Percentiles rank a stretch among this genome's conserved stretches.
Conservation (phyloP, 2,329 filamentous ascomycete species). For the Chrysoporthe cubensis region DNA sequence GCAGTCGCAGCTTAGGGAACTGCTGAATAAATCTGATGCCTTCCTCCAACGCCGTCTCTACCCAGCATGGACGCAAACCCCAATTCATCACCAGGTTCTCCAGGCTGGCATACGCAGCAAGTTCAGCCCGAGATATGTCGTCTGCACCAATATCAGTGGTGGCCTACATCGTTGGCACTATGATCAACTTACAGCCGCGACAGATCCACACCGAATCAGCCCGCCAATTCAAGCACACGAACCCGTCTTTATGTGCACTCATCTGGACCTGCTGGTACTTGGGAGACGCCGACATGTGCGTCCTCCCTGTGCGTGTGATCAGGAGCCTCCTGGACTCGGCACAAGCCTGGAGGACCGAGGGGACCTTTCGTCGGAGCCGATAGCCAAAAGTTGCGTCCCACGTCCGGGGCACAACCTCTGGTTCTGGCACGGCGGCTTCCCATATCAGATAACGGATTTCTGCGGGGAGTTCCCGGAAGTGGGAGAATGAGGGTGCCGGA, state of each 20-base stretch:
- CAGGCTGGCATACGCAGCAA: constrained; percentile 20
- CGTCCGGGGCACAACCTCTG: constrained; percentile 23
- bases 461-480: constrained; percentile 17
- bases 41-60: constrained; percentile 26
- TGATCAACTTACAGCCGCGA: constrained; percentile 25
- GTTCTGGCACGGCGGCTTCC: constrained; percentile 26
- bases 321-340: constrained; percentile 27
- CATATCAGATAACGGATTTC: constrained; percentile 27
- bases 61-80: constrained; percentile 30
- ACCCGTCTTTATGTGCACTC: constrained; percentile 19
- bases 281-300: neutral
- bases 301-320: neutral
- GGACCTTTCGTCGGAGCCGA: constrained; percentile 22
- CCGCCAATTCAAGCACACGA: constrained; percentile 28
- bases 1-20: constrained; percentile 25
- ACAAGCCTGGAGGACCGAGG: constrained; percentile 28
- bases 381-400: constrained; percentile 27
- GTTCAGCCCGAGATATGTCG: constrained; percentile 23
- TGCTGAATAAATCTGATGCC: constrained; percentile 25
- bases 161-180: neutral
- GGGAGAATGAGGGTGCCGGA: constrained; percentile 3
- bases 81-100: constrained; percentile 30
- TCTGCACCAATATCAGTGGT: constrained; percentile 14
- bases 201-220: constrained; percentile 28
- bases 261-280: constrained; percentile 24